Evolutionary conservation across 2,329 filamentous ascomycete genomes (phyloP), one percentile per base, ranked within the genome.

Genomic region (Clathrospora elynae): DNA sequence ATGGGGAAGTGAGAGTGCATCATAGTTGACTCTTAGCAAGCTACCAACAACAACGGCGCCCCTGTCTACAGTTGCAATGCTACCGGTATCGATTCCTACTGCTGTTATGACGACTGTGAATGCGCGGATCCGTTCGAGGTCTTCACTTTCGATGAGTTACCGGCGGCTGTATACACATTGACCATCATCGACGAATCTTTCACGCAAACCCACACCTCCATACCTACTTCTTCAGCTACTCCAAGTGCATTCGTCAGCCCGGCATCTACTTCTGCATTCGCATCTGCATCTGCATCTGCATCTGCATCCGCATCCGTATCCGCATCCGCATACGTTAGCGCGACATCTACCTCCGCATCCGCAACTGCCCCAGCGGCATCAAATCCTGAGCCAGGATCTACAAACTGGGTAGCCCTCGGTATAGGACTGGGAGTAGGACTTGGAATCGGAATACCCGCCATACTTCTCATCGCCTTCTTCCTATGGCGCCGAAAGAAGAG

Each of bases 151-250:
- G 18, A 46, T 5, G 34, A 46, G 7, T 31, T 39, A 3, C 54
- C 54, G 1, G 49, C 38, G 4, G 55, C 59, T 7, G 47, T 59
- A 6, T 63, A 55, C 31, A 61, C 60, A 7, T 2, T 62, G 7
- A 64, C 61, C 3, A 60, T 64, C 28, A 62, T 64, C 36, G 55
- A 57, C 12, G 57, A 63, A 40, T 36, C 32, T 4, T 62, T 43
- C 29, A 58, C 55, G 2, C 49, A 61, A 17, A 64, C 57, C 6
- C 55, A 48, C 29, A 49, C 42, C 2, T 50, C 51, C 4, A 39
- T 42, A 1, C 14, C 31, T 20, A 19, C 30, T 6, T 22, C 30
- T 16, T 20, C 26, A 9, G 13, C 42, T 22, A 36, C 18, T 11
- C 9, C 26, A 19, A 22, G 11, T 1, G 7, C 22, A 32, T 28